Base-by-base conservation (phyloP, 2,329 filamentous ascomycete genomes). In the Daldinia sp. region DNA sequence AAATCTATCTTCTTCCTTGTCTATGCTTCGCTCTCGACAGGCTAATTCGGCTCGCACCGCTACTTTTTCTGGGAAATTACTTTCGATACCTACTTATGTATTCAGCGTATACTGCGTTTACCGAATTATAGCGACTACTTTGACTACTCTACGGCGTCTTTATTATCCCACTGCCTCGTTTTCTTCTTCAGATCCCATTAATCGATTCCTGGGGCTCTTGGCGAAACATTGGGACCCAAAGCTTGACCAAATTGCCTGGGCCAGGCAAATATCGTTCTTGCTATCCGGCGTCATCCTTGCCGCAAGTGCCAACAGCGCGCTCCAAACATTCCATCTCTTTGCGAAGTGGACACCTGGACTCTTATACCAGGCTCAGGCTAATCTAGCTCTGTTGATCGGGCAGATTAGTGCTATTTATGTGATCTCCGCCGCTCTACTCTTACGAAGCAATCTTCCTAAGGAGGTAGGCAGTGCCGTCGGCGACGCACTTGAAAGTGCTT, bases 41-140 rank as follows among this genome's bases (percentile, higher is more conserved):
- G 84, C 85, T 2, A 85, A 85, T 9, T 89, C 90, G 59, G 83
- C 86, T 30, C 86, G 90, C 45, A 87, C 90, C 0, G 85, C 87
- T 29, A 94, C 92, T 0, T 75, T 83, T 0, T 63, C 88, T 11
- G 93, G 93, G 4, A 86, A 86, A 45, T 64, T 92, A 1, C 75
- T 92, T 34, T 81, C 89, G 23, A 74, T 85, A 11, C 88, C 79
- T 1, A 85, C 88, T 41, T 90, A 91, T 66, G 77, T 82, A 19
- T 96, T 96, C 75, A 89, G 91, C 55, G 67, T 90, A 49, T 96
- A 96, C 82, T 96, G 93, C 79, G 79, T 94, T 30, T 96, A 95
- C 78, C 90, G 93, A 55, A 90, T 96, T 67, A 75, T 86, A 15
- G 90, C 92, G 1, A 95, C 91, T 0, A 82, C 83, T 0, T 72